A percentile compares a stretch with the other conserved stretches of the same genome.
phyloP scores from a whole-genome alignment of 2,329 filamentous ascomycete species.

The Paecilomyces sp. region DNA sequence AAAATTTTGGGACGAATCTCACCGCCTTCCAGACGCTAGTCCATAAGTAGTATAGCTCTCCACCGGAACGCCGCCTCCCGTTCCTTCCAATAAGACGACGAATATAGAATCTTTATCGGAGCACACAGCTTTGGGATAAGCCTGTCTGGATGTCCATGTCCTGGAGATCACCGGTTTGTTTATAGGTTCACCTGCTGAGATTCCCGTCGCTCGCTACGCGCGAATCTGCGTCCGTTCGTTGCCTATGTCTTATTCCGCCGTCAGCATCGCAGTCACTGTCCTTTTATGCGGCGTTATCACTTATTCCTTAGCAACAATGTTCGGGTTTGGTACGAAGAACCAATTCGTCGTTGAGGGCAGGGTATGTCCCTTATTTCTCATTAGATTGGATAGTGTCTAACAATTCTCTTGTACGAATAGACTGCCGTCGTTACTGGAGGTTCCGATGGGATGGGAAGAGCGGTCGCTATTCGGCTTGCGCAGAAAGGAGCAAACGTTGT shows the following conservation, averaged over 20 bases:
- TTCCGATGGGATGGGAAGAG: slow-evolving; percentile 85
- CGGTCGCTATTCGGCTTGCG: slow-evolving; percentile 66
- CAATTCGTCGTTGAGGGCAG: slow-evolving; percentile 79
- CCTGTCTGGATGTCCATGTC: not conserved
- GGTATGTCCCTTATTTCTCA: slow-evolving; percentile 42
- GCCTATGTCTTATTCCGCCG: slow-evolving; percentile 16
- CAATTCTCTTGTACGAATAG: slow-evolving; percentile 39
- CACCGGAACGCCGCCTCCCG: slow-evolving; percentile 1
- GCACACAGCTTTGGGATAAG: slow-evolving; percentile 3
- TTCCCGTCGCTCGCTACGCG: not conserved
- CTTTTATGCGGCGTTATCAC: slow-evolving; percentile 24
- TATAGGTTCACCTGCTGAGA: not conserved
- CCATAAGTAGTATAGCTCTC: not conserved
- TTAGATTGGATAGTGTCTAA: slow-evolving; percentile 5
- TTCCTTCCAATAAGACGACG: not conserved
- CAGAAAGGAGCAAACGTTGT: slow-evolving; percentile 79
- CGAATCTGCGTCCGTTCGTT: slow-evolving; percentile 3
- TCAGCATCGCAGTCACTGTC: slow-evolving; percentile 22
- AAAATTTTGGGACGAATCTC: slow-evolving; percentile 4
- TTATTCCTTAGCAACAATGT: slow-evolving; percentile 31
- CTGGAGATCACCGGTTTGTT: not conserved
- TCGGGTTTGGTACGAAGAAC: slow-evolving; percentile 48
- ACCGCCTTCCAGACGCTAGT: slow-evolving; percentile 1
- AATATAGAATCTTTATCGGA: slow-evolving; percentile 12
- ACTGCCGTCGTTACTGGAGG: slow-evolving; percentile 85